phyloP scores from a whole-genome alignment of 2,329 filamentous ascomycete genomes.

The Fusarium humuli region DNA sequence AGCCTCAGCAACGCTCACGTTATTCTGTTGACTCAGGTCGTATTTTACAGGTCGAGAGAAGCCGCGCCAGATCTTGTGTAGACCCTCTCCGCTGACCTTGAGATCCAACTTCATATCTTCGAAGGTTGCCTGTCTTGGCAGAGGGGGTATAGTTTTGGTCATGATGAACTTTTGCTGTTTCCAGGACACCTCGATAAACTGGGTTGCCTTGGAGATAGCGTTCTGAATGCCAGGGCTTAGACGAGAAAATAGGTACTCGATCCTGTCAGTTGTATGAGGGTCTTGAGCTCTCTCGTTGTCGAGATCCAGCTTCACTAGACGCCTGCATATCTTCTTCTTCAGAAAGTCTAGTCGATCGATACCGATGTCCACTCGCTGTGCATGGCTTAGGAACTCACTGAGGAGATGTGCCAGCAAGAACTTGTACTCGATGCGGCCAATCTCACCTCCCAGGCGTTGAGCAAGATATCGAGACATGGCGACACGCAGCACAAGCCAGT shows the following conservation, averaged over 20 bases:
- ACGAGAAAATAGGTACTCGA: constrained; percentile 33
- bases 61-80: constrained; percentile 27
- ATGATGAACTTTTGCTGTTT: constrained; percentile 34
- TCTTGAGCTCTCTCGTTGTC: constrained; percentile 32
- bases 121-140: constrained; percentile 33
- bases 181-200: constrained; percentile 37
- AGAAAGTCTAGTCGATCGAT: constrained; percentile 40
- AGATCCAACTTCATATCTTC: constrained; percentile 36
- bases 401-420: constrained; percentile 63
- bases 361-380: constrained; percentile 6
- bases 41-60: constrained; percentile 14
- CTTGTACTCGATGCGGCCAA: constrained; percentile 64
- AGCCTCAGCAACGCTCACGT: constrained; percentile 29
- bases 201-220: constrained; percentile 18
- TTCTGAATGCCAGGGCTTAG: constrained; percentile 23
- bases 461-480: constrained; percentile 64
- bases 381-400: constrained; percentile 58
- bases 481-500: constrained; percentile 73
- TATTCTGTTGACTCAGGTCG: neutral
- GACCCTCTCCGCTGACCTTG: constrained; percentile 23
- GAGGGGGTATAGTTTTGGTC: constrained; percentile 35
- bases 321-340: constrained; percentile 44
- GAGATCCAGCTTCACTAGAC: constrained; percentile 42
- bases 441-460: constrained; percentile 49
- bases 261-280: constrained; percentile 6